A percentile compares a stretch with the other conserved stretches of the same genome.
Evolutionary conservation across 2,329 filamentous ascomycete species (phyloP).

Genomic region (Fusarium xyrophilum): DNA sequence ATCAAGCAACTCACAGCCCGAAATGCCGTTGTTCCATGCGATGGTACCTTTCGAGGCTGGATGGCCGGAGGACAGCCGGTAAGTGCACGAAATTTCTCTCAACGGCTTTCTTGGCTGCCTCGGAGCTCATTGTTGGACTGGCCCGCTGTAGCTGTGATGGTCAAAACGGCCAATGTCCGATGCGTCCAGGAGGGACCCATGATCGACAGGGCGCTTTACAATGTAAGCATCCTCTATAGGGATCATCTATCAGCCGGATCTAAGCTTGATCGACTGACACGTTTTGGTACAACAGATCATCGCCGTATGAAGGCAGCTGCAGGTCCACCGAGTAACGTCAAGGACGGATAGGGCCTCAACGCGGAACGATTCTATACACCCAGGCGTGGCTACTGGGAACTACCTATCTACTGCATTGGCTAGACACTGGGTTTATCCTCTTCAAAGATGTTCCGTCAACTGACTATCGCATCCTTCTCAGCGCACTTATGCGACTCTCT

Average conservation of each 20-base stretch:
- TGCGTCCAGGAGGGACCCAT: not conserved
- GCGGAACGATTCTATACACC: not conserved
- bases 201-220: not conserved
- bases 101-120: not conserved
- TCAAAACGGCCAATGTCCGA: fast-evolving
- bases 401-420: fast-evolving
- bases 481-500: conserved; percentile 3
- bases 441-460: too few relatives aligned
- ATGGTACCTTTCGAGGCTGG: not conserved
- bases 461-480: conserved; percentile 3
- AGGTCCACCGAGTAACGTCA: not conserved
- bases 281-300: not conserved
- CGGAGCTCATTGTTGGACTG: not conserved
- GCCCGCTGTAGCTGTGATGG: not conserved
- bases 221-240: not conserved
- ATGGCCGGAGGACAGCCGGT: too few relatives aligned
- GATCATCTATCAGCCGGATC: not conserved
- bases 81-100: too few relatives aligned
- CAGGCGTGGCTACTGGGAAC: not conserved
- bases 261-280: not conserved
- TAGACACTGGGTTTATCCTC: too few relatives aligned
- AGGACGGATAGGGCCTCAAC: not conserved
- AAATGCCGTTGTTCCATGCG: not conserved
- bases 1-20: not conserved
- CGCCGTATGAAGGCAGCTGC: not conserved